Evolutionary conservation across 1,284 basidiomycete genomes (phyloP).

Genomic region (Pulveroboletus sp.): DNA sequence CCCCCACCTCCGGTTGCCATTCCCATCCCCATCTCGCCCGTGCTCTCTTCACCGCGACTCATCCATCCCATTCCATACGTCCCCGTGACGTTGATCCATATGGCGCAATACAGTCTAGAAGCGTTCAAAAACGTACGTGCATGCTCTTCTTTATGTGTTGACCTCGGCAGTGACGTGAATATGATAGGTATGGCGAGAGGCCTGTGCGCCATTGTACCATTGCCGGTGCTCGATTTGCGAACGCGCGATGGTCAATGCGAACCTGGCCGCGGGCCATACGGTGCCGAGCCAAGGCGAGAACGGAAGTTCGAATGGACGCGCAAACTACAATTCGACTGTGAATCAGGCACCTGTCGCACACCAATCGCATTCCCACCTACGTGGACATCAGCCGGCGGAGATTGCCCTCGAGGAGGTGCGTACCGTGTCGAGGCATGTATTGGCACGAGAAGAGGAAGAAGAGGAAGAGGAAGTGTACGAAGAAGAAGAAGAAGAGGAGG

Average conservation of each 20-base stretch:
- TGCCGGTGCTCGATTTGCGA: slow-evolving; percentile 70
- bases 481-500: slow-evolving; percentile 15
- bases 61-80: slow-evolving; percentile 65
- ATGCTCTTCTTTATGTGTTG: background rate
- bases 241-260: slow-evolving; percentile 48
- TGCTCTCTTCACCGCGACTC: slow-evolving; percentile 52
- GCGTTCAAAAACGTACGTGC: slow-evolving; percentile 52
- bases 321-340: background rate
- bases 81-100: slow-evolving; percentile 53
- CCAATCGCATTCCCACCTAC: slow-evolving; percentile 4
- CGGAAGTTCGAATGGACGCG: slow-evolving; percentile 10
- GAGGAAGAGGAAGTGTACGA: slow-evolving; percentile 24
- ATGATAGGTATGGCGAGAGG: slow-evolving; percentile 65
- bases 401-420: slow-evolving; percentile 28
- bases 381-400: slow-evolving; percentile 13
- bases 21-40: slow-evolving; percentile 53
- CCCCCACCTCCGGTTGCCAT: slow-evolving; percentile 26
- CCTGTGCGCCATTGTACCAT: slow-evolving; percentile 63
- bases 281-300: slow-evolving; percentile 27
- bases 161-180: slow-evolving; percentile 3
- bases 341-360: slow-evolving; percentile 3
- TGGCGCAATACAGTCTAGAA: slow-evolving; percentile 60
- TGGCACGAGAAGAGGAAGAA: slow-evolving; percentile 25
- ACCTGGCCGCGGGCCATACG: slow-evolving; percentile 27
- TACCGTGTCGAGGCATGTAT: slow-evolving; percentile 10